A percentile compares a stretch with the other conserved stretches of the same genome.
Conservation (phyloP, 2,329 filamentous ascomycete species). For the Raffaelea arxii region DNA sequence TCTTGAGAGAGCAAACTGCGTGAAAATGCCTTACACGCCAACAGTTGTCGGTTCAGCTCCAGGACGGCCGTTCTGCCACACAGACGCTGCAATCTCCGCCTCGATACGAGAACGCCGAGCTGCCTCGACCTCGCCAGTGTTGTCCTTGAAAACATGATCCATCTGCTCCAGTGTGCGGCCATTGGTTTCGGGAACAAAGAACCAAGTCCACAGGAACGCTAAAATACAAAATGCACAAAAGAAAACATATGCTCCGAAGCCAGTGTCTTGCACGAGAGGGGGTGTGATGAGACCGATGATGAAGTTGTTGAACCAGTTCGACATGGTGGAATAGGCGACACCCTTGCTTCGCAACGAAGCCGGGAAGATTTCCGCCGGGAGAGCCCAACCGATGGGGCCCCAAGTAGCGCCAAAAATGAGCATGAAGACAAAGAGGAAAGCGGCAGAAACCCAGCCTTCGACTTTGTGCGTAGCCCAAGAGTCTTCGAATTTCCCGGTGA, state of each 20-base stretch:
- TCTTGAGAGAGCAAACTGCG: no score
- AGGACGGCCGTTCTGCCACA: neutral
- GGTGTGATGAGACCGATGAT: conserved; percentile 33
- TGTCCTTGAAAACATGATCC: neutral
- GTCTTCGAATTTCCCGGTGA: conserved; percentile 43
- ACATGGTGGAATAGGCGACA: conserved; percentile 24
- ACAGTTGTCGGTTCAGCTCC: no score
- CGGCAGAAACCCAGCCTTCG: conserved; percentile 5
- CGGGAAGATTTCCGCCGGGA: conserved; percentile 25
- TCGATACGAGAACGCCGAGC: neutral
- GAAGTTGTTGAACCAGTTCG: conserved; percentile 38
- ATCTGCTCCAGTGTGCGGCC: conserved; percentile 39
- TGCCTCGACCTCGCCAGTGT: neutral
- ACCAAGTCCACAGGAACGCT: conserved; percentile 38
- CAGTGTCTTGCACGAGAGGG: conserved; percentile 24
- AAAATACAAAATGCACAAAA: conserved; percentile 39
- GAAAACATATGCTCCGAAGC: conserved; percentile 44
- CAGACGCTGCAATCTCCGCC: neutral
- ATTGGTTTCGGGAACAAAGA: conserved; percentile 48
- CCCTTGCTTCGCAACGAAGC: conserved; percentile 5
- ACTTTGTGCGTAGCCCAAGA: conserved; percentile 5
- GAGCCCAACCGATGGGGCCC: conserved; percentile 14
- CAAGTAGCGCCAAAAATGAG: conserved; percentile 11
- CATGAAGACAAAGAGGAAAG: conserved; percentile 8
- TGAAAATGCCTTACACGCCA: no score